These are phyloP conservation scores for Lecanicillium sp. DNA, from an alignment of 2,329 filamentous ascomycete species.

Conservation along the genomic window DNA sequence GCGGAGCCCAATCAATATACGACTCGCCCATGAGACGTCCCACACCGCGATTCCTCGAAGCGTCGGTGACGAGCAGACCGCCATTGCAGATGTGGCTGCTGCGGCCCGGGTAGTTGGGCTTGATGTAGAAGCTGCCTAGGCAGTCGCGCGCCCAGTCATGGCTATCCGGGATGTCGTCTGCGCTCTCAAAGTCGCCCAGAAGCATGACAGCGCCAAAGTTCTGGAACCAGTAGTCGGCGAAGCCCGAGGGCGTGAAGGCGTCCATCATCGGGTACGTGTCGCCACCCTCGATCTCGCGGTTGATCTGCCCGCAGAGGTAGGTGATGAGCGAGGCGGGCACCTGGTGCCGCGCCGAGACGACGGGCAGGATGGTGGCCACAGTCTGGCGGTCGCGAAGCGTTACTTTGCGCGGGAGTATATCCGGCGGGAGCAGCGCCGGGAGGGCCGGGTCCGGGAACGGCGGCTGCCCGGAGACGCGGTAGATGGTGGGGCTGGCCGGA, in stretches of 20 bases:
- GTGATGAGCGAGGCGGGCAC: conserved; percentile 69
- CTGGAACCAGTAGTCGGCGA: conserved; percentile 83
- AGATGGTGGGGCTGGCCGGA: conserved; percentile 63
- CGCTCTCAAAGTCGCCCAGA: conserved; percentile 63
- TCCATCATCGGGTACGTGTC: conserved; percentile 89
- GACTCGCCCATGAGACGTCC: conserved; percentile 70
- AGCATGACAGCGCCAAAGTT: conserved; percentile 88
- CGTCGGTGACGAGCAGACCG: conserved; percentile 69
- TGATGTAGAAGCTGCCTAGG: conserved; percentile 87
- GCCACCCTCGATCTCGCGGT: conserved; percentile 85
- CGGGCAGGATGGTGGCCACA: conserved; percentile 75
- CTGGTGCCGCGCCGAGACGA: conserved; percentile 62
- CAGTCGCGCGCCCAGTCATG: conserved; percentile 76
- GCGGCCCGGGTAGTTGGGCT: conserved; percentile 86
- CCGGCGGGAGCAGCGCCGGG: conserved; percentile 55
- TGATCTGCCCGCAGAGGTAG: conserved; percentile 78
- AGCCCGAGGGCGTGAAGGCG: conserved; percentile 64
- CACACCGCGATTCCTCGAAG: conserved; percentile 66
- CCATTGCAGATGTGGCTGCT: conserved; percentile 90
- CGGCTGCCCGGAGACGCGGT: conserved; percentile 59
- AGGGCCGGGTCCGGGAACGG: conserved; percentile 56
- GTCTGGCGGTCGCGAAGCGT: conserved; percentile 80
- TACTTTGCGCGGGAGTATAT: conserved; percentile 68
- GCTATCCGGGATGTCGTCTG: conserved; percentile 52
- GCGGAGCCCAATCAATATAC: conserved; percentile 71